Percentiles rank a stretch among this genome's conserved stretches.
These are phyloP conservation scores for Nicotiana tomentosiformis DNA, from an alignment of 257 asterid genomes.

Conservation along the genomic window DNA sequence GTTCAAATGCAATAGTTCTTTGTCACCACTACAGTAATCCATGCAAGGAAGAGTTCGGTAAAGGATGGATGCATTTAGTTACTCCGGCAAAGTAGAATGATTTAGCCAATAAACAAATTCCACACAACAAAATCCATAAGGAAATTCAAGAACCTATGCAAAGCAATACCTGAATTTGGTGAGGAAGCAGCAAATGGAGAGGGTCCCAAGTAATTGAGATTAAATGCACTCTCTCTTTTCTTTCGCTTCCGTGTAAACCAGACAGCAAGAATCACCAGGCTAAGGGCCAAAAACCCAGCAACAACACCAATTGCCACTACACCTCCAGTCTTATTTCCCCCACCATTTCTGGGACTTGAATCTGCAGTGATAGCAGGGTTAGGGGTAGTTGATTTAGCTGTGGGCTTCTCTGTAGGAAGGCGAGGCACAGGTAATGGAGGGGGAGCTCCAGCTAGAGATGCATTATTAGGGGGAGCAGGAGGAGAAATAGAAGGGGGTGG, in stretches of 20 bases:
- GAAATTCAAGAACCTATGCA: not conserved
- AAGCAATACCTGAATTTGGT: conserved; percentile 65
- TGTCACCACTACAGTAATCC: not conserved
- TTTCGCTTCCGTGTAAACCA: conserved; percentile 53
- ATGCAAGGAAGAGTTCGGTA: not conserved
- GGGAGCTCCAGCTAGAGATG: conserved; percentile 22
- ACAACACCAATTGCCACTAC: conserved; percentile 47
- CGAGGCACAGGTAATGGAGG: conserved; percentile 33
- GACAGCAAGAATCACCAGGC: conserved; percentile 51
- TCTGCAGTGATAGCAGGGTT: conserved; percentile 36
- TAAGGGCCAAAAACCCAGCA: conserved; percentile 59
- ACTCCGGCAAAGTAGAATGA: not conserved
- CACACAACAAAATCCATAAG: not conserved
- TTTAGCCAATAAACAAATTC: not conserved
- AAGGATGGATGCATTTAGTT: not conserved
- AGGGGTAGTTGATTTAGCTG: conserved; percentile 43
- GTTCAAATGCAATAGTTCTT: not conserved
- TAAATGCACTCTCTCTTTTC: conserved; percentile 42
- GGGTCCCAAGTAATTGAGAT: conserved; percentile 40
- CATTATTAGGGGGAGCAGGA: conserved; percentile 36
- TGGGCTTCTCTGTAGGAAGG: conserved; percentile 52
- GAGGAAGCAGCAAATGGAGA: conserved; percentile 80
- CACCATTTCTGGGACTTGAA: conserved; percentile 28
- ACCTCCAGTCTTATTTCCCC: conserved; percentile 37
- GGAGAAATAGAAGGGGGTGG: conserved; percentile 28